Evolutionary conservation across 352 stramenopile species (phyloP).

Genomic region (Bremia lactucae): DNA sequence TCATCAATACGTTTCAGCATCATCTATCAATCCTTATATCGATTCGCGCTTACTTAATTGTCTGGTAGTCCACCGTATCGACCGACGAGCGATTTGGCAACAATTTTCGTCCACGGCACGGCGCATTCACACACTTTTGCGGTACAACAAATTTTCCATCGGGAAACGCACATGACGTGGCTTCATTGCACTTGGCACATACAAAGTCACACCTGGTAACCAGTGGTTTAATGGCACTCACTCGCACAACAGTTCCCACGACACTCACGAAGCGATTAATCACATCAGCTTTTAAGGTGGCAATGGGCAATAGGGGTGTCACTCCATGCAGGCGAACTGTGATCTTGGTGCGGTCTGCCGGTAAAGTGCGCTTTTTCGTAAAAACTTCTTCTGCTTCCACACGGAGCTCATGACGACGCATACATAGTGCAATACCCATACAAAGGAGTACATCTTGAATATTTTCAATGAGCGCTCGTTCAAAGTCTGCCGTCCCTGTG

Average conservation of each 20-base stretch:
- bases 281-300: conserved; percentile 59
- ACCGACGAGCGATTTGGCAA: conserved; percentile 77
- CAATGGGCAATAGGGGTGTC: conserved; percentile 53
- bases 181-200: conserved; percentile 69
- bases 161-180: conserved; percentile 53
- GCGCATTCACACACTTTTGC: conserved; percentile 41
- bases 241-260: conserved; percentile 61
- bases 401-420: conserved; percentile 46
- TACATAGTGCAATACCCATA: conserved; percentile 55
- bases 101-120: conserved; percentile 53
- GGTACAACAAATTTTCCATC: conserved; percentile 79
- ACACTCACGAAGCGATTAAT: conserved; percentile 75
- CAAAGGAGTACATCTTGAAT: conserved; percentile 49
- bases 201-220: conserved; percentile 83
- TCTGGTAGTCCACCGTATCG: conserved; percentile 86
- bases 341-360: conserved; percentile 45
- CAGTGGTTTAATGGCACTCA: conserved; percentile 77
- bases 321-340: conserved; percentile 50
- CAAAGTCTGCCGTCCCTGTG: conserved; percentile 37
- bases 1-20: conserved; percentile 18
- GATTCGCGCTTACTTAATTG: conserved; percentile 54
- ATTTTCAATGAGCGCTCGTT: conserved; percentile 40
- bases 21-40: neutral
- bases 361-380: conserved; percentile 25
- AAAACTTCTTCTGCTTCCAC: conserved; percentile 40